Evolutionary conservation across 371 early-diverging fungal genomes (phyloP).

Genomic region (Chytridiales sp.): DNA sequence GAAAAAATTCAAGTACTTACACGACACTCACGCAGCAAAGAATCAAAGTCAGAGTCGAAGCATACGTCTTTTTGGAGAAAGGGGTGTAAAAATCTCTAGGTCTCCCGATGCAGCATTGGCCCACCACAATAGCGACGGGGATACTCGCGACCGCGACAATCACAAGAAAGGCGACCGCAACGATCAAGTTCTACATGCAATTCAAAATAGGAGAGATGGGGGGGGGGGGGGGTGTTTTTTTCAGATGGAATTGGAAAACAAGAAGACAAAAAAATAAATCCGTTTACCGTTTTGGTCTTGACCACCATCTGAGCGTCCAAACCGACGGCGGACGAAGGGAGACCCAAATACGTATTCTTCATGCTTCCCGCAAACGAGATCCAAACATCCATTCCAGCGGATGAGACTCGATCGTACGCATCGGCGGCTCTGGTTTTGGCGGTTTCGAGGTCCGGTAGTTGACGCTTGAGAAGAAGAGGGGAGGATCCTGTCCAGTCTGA

Average conservation of each 20-base stretch:
- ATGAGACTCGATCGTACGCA: too few relatives aligned
- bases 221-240: not conserved
- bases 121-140: not conserved
- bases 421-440: too few relatives aligned
- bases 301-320: not conserved
- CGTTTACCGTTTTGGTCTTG: not conserved
- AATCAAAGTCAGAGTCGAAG: not conserved
- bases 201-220: too few relatives aligned
- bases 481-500: too few relatives aligned
- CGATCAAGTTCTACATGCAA: not conserved
- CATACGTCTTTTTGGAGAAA: not conserved
- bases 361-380: too few relatives aligned
- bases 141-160: not conserved
- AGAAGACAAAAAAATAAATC: not conserved
- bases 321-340: not conserved
- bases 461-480: too few relatives aligned
- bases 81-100: not conserved
- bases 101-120: not conserved
- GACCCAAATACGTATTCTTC: not conserved
- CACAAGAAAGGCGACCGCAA: not conserved
- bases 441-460: too few relatives aligned
- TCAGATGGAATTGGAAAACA: not conserved
- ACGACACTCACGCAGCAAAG: not conserved
- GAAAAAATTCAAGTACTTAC: conserved; percentile 1
- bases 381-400: too few relatives aligned